Conservation (phyloP, 2,329 filamentous ascomycete species). For the Parastagonospora nodorum region DNA sequence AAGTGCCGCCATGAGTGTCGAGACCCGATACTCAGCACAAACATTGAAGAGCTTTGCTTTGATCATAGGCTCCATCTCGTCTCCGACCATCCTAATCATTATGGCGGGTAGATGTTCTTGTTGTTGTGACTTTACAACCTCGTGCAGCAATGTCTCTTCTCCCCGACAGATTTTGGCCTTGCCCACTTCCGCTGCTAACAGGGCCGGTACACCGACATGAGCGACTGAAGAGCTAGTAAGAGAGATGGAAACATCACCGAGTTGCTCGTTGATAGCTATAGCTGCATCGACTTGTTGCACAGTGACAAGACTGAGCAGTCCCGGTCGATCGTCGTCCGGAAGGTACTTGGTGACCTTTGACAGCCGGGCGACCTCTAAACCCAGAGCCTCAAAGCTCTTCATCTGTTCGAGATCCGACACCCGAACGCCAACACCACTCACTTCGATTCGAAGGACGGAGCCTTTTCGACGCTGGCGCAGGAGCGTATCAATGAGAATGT, state of each 20-base stretch:
- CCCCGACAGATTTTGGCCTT: constrained; percentile 68
- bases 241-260: constrained; percentile 63
- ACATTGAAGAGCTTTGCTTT: constrained; percentile 87
- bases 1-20: constrained; percentile 79
- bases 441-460: constrained; percentile 72
- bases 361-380: constrained; percentile 78
- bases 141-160: constrained; percentile 73
- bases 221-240: constrained; percentile 36
- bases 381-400: constrained; percentile 70
- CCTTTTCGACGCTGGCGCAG: constrained; percentile 86
- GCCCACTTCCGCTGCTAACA: constrained; percentile 78
- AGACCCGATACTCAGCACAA: constrained; percentile 85
- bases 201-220: constrained; percentile 80
- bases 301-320: constrained; percentile 74
- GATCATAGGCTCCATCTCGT: constrained; percentile 89
- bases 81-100: constrained; percentile 88
- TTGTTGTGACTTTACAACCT: constrained; percentile 51
- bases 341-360: constrained; percentile 92
- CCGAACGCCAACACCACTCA: constrained; percentile 67
- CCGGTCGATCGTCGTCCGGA: constrained; percentile 92
- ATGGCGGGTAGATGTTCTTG: constrained; percentile 66
- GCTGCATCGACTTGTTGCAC: constrained; percentile 67
- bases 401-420: constrained; percentile 69
- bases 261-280: constrained; percentile 67
- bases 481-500: constrained; percentile 92